Percentiles rank a stretch among this genome's conserved stretches.
Evolutionary conservation across 257 asterid genomes (phyloP).

Genomic region (Datura wrightii): DNA sequence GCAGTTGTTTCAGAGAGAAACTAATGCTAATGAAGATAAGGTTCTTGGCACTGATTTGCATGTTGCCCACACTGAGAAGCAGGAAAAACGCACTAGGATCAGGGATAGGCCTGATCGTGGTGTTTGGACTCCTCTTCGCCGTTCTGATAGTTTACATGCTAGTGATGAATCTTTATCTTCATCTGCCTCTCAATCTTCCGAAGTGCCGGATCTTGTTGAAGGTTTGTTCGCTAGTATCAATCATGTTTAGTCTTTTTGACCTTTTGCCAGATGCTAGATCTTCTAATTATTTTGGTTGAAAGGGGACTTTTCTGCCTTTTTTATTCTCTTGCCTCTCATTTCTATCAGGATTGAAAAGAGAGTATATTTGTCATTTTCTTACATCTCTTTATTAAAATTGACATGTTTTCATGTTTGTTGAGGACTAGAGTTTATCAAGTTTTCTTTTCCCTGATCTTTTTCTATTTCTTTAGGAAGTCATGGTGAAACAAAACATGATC

Average conservation of each 20-base stretch:
- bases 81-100: constrained; percentile 70
- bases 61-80: constrained; percentile 53
- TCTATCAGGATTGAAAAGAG: neutral
- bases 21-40: constrained; percentile 62
- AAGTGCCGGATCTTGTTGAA: constrained; percentile 62
- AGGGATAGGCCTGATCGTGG: constrained; percentile 96
- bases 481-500: constrained; percentile 57
- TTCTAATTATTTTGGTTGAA: neutral
- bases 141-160: constrained; percentile 72
- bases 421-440: neutral
- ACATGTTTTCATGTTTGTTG: neutral
- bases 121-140: constrained; percentile 88
- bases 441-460: constrained; percentile 15
- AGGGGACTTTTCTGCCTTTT: neutral
- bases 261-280: neutral
- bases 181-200: constrained; percentile 63
- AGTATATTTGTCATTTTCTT: neutral
- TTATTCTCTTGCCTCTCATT: neutral
- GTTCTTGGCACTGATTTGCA: constrained; percentile 49
- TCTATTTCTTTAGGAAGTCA: constrained; percentile 52
- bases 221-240: constrained; percentile 46
- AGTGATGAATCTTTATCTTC: constrained; percentile 72
- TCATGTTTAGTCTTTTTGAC: neutral
- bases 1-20: constrained; percentile 62
- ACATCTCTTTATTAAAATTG: neutral